Conservation (phyloP, 2,329 filamentous ascomycete species). For the Xylogone sp. region DNA sequence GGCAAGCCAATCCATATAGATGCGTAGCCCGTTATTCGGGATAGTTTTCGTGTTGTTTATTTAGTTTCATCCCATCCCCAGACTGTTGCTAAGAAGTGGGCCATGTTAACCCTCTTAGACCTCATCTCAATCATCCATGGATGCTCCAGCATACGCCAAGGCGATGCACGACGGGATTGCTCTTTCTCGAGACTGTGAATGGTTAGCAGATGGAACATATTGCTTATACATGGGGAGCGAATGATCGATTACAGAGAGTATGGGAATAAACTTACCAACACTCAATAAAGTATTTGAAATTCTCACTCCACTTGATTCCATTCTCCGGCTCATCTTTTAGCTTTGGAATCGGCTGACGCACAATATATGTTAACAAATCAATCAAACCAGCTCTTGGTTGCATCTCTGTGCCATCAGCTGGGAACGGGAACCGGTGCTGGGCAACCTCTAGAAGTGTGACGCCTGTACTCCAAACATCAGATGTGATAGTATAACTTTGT, state of each 20-base stretch:
- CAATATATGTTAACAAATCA: constrained; percentile 94
- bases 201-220: constrained; percentile 2
- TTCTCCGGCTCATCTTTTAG: constrained; percentile 91
- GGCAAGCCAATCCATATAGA: background rate
- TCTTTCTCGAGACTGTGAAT: constrained; percentile 83
- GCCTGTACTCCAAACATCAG: constrained; percentile 96
- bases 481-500: constrained; percentile 97
- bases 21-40: background rate
- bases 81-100: constrained; percentile 85
- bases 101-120: constrained; percentile 95
- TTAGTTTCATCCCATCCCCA: constrained; percentile 80
- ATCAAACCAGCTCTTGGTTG: constrained; percentile 90
- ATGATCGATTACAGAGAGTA: constrained; percentile 8
- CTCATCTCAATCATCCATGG: constrained; percentile 99
- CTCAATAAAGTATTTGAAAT: constrained; percentile 99
- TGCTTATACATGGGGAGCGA: background rate
- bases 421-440: constrained; percentile 97
- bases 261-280: constrained; percentile 76
- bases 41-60: background rate
- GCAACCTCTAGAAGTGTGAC: constrained; percentile 99
- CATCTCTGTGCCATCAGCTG: constrained; percentile 92
- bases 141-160: constrained; percentile 98
- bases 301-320: constrained; percentile 90
- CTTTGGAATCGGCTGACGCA: constrained; percentile 90
- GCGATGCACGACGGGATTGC: constrained; percentile 77